These are phyloP conservation scores for Crithidia sp. DNA, from an alignment of 208 protist species.

Conservation along the genomic window DNA sequence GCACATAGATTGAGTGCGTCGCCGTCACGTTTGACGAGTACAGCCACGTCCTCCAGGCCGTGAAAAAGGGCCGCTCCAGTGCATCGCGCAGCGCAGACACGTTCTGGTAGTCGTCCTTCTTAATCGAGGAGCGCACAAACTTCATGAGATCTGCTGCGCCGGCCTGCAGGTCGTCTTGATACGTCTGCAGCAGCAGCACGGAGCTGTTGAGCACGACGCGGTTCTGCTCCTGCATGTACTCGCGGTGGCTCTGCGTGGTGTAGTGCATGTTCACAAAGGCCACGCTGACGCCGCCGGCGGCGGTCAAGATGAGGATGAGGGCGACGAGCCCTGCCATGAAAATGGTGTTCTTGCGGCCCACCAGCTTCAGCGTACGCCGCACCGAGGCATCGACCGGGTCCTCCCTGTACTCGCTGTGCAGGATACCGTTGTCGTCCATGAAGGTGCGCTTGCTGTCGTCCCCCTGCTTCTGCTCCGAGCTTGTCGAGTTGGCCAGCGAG, in stretches of 20 bases:
- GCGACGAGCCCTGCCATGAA: constrained; percentile 28
- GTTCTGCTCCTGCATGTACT: constrained; percentile 33
- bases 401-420: constrained; percentile 18
- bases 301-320: constrained; percentile 47
- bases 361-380: constrained; percentile 17
- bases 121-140: constrained; percentile 23
- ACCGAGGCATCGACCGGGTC: constrained; percentile 7
- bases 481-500: constrained; percentile 10
- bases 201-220: constrained; percentile 57
- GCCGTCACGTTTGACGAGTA: constrained; percentile 9
- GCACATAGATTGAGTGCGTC: constrained; percentile 39
- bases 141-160: constrained; percentile 22
- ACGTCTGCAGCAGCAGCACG: constrained; percentile 28
- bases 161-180: constrained; percentile 23
- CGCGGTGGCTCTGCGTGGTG: constrained; percentile 28
- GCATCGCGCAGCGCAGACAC: constrained; percentile 26
- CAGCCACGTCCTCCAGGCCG: constrained; percentile 37
- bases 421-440: constrained; percentile 9
- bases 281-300: constrained; percentile 42
- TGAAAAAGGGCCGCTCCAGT: constrained; percentile 38
- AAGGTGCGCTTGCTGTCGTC: background rate
- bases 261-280: constrained; percentile 48
- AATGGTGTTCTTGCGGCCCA: constrained; percentile 39
- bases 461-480: background rate
- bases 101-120: constrained; percentile 1